Percentiles rank a stretch among this genome's conserved stretches.
Evolutionary conservation across 2,329 filamentous ascomycete genomes (phyloP).

Genomic region (Clonostachys byssicola): DNA sequence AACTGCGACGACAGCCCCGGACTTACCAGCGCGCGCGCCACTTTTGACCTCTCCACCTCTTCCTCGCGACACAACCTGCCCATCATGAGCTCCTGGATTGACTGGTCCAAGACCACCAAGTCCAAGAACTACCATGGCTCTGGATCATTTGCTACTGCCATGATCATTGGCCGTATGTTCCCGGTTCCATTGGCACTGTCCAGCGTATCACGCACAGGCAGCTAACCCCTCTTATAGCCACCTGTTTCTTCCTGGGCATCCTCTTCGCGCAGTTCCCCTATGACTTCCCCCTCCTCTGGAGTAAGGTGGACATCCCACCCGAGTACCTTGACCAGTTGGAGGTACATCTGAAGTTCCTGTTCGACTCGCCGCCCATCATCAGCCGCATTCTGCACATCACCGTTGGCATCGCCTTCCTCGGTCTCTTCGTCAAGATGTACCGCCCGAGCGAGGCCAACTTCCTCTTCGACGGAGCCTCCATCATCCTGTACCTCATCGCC

Average conservation of each 20-base stretch:
- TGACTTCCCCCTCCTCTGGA: slow-evolving; percentile 87
- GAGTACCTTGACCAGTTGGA: slow-evolving; percentile 82
- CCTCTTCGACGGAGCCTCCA: slow-evolving; percentile 83
- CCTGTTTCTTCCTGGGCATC: slow-evolving; percentile 97
- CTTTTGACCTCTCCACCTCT: too few relatives aligned
- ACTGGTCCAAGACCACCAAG: slow-evolving; percentile 53
- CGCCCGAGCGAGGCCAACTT: slow-evolving; percentile 90
- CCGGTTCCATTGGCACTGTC: slow-evolving; percentile 4
- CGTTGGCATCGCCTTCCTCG: slow-evolving; percentile 79
- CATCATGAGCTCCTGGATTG: slow-evolving; percentile 22
- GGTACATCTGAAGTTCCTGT: slow-evolving; percentile 83
- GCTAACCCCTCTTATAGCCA: slow-evolving; percentile 45
- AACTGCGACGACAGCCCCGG: too few relatives aligned
- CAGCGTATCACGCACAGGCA: background rate
- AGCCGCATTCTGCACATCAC: slow-evolving; percentile 91
- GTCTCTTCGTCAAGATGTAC: slow-evolving; percentile 94
- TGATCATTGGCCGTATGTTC: slow-evolving; percentile 88
- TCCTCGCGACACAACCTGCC: background rate
- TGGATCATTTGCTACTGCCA: slow-evolving; percentile 86
- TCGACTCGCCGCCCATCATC: slow-evolving; percentile 88
- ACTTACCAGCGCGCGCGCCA: too few relatives aligned
- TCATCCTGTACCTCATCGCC: slow-evolving; percentile 80
- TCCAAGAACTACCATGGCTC: slow-evolving; percentile 55
- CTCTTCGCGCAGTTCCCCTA: slow-evolving; percentile 96
- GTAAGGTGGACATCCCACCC: slow-evolving; percentile 57